A percentile compares a stretch with the other conserved stretches of the same genome.
Evolutionary conservation across 306 rosid genomes (phyloP).

Genomic region (Casuarina equisetifolia): DNA sequence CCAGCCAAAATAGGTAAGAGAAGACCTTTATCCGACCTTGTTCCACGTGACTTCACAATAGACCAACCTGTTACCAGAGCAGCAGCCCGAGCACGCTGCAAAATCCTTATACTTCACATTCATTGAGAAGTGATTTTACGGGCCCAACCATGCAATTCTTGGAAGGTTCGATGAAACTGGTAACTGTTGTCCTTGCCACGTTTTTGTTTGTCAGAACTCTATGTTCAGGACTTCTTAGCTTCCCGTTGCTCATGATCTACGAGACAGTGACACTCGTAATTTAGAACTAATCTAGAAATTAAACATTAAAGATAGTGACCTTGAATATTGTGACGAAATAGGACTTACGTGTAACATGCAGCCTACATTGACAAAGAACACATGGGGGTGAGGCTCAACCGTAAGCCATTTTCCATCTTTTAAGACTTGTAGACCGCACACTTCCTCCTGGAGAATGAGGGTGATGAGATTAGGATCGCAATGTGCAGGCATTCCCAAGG

Average conservation of each 20-base stretch:
- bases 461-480: conserved; percentile 21
- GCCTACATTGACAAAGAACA: conserved; percentile 25
- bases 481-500: conserved; percentile 42
- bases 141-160: conserved; percentile 17
- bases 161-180: conserved; percentile 27
- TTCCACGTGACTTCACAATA: too few relatives aligned
- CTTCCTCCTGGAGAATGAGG: conserved; percentile 20
- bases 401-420: conserved; percentile 32
- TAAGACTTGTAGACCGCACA: conserved; percentile 27
- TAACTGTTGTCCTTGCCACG: not conserved
- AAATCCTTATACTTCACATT: conserved; percentile 17
- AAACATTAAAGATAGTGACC: too few relatives aligned
- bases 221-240: conserved; percentile 25
- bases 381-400: conserved; percentile 28
- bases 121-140: conserved; percentile 19
- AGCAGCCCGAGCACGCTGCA: too few relatives aligned
- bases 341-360: conserved; percentile 14
- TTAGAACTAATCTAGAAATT: not conserved
- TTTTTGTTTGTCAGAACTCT: conserved; percentile 23
- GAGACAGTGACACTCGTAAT: not conserved
- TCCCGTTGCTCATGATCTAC: conserved; percentile 31
- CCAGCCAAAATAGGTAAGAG: too few relatives aligned
- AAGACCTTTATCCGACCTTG: too few relatives aligned
- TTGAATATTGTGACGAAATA: too few relatives aligned
- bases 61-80: too few relatives aligned